Conservation (phyloP, 2,329 filamentous ascomycete genomes). For the Sporothrix pseudoabietina region DNA sequence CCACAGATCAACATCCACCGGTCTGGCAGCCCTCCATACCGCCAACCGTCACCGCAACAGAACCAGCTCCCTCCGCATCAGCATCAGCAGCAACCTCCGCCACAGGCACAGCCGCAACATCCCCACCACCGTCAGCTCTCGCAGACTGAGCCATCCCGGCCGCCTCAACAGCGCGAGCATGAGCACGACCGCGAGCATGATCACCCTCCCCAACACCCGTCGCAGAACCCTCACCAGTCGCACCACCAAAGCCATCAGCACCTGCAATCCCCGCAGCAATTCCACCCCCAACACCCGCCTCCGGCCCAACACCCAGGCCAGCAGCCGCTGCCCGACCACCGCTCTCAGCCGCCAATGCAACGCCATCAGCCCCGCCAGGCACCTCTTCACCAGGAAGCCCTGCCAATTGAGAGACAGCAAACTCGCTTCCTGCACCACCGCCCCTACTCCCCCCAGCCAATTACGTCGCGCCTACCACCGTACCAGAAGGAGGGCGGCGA, state of each 20-base stretch:
- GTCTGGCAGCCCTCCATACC: slow-evolving; percentile 46
- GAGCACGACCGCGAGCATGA: slow-evolving; percentile 14
- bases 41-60: slow-evolving; percentile 48
- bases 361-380: slow-evolving; percentile 15
- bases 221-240: neutral
- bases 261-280: slow-evolving; percentile 24
- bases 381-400: slow-evolving; percentile 18
- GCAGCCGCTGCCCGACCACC: slow-evolving; percentile 5
- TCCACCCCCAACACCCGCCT: slow-evolving; percentile 35
- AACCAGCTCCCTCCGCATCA: slow-evolving; percentile 36
- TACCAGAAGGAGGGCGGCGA: neutral
- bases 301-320: slow-evolving; percentile 33
- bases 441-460: slow-evolving; percentile 20
- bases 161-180: slow-evolving; percentile 14
- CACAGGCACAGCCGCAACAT: slow-evolving; percentile 20
- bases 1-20: slow-evolving; percentile 62
- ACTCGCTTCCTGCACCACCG: slow-evolving; percentile 14
- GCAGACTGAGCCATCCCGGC: slow-evolving; percentile 2
- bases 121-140: slow-evolving; percentile 18
- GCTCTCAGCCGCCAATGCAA: slow-evolving; percentile 21
- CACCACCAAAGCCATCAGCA: slow-evolving; percentile 15
- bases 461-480: neutral
- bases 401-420: slow-evolving; percentile 13
- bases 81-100: slow-evolving; percentile 35
- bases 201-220: slow-evolving; percentile 14